Base-by-base conservation (phyloP, 2,329 filamentous ascomycete genomes). In the Grosmannia serpens region DNA sequence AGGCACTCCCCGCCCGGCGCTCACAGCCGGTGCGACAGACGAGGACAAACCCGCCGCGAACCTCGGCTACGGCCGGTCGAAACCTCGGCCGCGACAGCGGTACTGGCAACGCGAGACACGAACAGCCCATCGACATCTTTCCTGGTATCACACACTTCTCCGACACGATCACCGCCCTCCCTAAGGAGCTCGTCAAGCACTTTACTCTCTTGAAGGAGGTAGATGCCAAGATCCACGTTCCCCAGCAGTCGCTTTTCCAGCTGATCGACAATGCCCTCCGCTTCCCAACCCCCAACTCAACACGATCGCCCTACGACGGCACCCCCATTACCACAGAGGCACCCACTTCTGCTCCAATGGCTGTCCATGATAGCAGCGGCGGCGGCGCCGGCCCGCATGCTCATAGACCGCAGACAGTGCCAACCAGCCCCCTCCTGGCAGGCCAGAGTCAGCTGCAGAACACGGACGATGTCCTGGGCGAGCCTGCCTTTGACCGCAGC, bases 181-280 rank as follows among this genome's bases (percentile, higher is more conserved):
- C 94, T 5, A 91, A 91, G 71, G 94, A 99, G 74, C 89, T 96
- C 55, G 90, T 96, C 65, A 86, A 91, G 69, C 92, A 99, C 72
- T 96, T 96, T 66, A 96, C 92, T 38, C 81, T 97, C 59, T 79
- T 99, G 65, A 96, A 96, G 71, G 94, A 99, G 74, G 94, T 97
- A 53, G 94, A 99, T 75, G 92, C 92, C 62, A 99, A 99, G 75
- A 88, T 95, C 63, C 94, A 91, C 73, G 85, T 85, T 29, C 88
- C 94, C 8, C 90, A 96, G 70, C 87, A 94, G 66, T 82, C 86
- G 67, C 80, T 99, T 60, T 85, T 87, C 68, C 81, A 87, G 68
- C 79, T 95, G 62, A 82, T 95, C 65, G 79, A 85, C 61, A 79
- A 79, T 57, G 83, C 88, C 61, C 72, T 82, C 62, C 77, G 77